Evolutionary conservation across 2,329 filamentous ascomycete species (phyloP).

Genomic region (Aspergillus ustus): DNA sequence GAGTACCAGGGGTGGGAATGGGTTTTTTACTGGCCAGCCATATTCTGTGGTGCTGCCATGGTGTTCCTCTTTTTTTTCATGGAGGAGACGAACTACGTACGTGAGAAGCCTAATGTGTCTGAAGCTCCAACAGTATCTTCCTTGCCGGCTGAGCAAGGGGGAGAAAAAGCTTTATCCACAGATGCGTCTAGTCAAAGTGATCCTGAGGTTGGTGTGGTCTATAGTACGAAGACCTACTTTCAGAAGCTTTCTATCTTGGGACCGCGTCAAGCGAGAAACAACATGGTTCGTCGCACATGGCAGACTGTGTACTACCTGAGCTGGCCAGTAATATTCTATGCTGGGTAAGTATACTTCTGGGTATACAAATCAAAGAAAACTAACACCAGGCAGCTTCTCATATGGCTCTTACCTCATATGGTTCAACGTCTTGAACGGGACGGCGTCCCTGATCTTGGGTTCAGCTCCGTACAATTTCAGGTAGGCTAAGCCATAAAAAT

Average conservation of each 20-base stretch:
- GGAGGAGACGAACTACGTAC: constrained; percentile 60
- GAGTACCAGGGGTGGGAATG: constrained; percentile 53
- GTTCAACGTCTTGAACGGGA: constrained; percentile 48
- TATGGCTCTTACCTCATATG: constrained; percentile 46
- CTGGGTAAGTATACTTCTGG: constrained; percentile 30
- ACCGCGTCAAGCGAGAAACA: constrained; percentile 34
- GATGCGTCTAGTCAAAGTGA: constrained; percentile 11
- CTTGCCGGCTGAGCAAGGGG: constrained; percentile 18
- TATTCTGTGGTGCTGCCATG: constrained; percentile 52
- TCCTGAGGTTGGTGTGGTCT: constrained; percentile 26
- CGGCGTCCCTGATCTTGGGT: constrained; percentile 43
- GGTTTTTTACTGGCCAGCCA: constrained; percentile 58
- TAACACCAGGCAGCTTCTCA: constrained; percentile 34
- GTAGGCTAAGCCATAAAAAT: constrained; percentile 18
- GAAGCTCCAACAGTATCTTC: constrained; percentile 1
- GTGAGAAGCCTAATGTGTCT: constrained; percentile 25
- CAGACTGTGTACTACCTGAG: constrained; percentile 41
- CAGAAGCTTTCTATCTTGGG: constrained; percentile 39
- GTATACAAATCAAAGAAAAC: neutral
- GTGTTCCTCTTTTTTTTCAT: constrained; percentile 59
- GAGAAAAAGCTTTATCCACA: constrained; percentile 22
- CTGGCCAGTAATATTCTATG: constrained; percentile 47
- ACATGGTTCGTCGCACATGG: constrained; percentile 38
- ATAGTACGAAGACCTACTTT: constrained; percentile 38
- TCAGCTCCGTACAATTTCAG: constrained; percentile 43